phyloP scores from a whole-genome alignment of 2,329 filamentous ascomycete genomes.

The Penicillium digitatum region DNA sequence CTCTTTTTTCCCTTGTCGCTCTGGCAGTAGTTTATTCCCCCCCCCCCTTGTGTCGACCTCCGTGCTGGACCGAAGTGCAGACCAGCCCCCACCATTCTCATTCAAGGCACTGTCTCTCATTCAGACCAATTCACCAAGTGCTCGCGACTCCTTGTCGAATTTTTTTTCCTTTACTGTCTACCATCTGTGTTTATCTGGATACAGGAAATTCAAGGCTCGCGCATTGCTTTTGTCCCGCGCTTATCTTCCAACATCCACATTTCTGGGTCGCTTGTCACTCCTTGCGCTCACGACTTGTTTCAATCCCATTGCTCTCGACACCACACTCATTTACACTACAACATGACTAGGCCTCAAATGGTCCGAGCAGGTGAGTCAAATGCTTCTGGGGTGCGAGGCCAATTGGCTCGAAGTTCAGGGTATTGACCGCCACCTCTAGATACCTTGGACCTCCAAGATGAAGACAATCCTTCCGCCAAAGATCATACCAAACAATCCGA shows the following conservation, averaged over 20 bases:
- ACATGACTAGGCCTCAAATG: constrained; percentile 45
- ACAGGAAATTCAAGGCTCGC: background rate
- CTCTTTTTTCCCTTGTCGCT: constrained; percentile 22
- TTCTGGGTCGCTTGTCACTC: constrained; percentile 20
- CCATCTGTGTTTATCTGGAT: background rate
- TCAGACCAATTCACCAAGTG: constrained; percentile 12
- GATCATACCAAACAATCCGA: constrained; percentile 63
- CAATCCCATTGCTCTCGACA: constrained; percentile 9
- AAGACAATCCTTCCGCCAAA: constrained; percentile 74
- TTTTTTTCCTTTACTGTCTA: background rate
- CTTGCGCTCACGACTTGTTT: constrained; percentile 15
- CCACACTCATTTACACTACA: constrained; percentile 19
- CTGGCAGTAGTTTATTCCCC: constrained; percentile 31
- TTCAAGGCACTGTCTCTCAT: constrained; percentile 25
- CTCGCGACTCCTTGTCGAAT: constrained; percentile 6
- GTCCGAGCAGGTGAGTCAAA: constrained; percentile 43
- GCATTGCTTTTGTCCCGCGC: constrained; percentile 8
- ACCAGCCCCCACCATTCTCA: constrained; percentile 17
- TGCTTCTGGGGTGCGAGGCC: background rate
- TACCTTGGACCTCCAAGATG: constrained; percentile 90
- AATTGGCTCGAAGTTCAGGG: background rate
- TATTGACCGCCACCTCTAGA: constrained; percentile 52
- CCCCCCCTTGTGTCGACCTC: constrained; percentile 17
- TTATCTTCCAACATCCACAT: constrained; percentile 11
- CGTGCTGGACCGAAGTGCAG: constrained; percentile 21